Evolutionary conservation across 768 basidiomycete genomes (phyloP), one percentile per base, ranked within the genome.

Genomic region (Candolleomyces eurysporus): DNA sequence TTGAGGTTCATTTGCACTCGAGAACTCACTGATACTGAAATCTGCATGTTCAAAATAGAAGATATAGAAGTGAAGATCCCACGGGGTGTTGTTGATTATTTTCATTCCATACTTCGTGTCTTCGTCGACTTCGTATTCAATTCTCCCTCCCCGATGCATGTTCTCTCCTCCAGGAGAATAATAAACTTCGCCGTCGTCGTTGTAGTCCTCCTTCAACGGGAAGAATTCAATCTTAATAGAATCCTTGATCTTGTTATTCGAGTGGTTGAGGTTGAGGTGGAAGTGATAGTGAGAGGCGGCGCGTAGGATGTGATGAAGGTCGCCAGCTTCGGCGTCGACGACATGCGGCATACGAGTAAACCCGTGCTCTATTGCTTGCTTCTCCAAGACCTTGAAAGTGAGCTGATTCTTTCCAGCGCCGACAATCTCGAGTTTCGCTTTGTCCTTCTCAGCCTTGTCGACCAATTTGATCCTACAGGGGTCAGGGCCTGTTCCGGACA

Each of bases 201-300:
- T 67, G 36, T 65, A 63, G 30, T 66, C 63, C 26, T 58, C 61
- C 31, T 65, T 58, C 40, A 76, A 62, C 48, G 61, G 57, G 19
- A 67, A 65, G n/a, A 76, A 66, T 51, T 73, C 71, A 68, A 76
- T 72, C 50, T 59, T 65, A 3, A 73, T 70, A 1, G 17, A 6
- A 5, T 48, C 36, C 30, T 30, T 36, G 67, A 65, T 11, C 63
- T 45, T 40, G 67, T 66, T 19, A 9, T 62, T 53, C 1, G 61
- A 55, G 5, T 67, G 68, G 1, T 57, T 63, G 7, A 70, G 64
- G 2, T 63, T 69, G 8, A 76, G 69, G 48, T 77, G 72, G 43
- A 69, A 68, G 30, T 67, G 60, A 53, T 73, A 75, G 50, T 73
- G 69, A 3, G 66, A 50, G 2, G 58, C 62, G 10, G 59, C 57